phyloP scores from a whole-genome alignment of 345 rosid genomes.

The Excoecaria cochinchinensis region DNA sequence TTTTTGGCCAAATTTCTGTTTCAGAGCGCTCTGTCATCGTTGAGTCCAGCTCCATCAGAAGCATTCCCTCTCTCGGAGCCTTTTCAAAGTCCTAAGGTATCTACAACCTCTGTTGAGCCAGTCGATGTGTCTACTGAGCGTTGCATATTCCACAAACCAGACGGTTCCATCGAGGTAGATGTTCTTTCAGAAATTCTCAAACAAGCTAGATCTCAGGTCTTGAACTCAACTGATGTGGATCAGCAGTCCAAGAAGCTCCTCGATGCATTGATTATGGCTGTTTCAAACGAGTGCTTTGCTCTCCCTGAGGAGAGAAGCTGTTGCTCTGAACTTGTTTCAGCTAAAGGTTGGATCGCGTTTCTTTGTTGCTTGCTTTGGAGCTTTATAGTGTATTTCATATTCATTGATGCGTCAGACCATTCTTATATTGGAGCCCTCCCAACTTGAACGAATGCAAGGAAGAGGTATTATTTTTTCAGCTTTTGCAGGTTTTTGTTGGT shows the following conservation, averaged over 20 bases:
- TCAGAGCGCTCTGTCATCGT: constrained; percentile 16
- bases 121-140: constrained; percentile 9
- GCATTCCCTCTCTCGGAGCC: constrained; percentile 4
- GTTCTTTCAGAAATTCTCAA: constrained; percentile 23
- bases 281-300: constrained; percentile 20
- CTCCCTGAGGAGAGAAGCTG: constrained; percentile 32
- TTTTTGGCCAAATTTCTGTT: background rate
- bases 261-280: constrained; percentile 27
- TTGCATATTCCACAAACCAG: constrained; percentile 1
- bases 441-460: constrained; percentile 21
- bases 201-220: constrained; percentile 28
- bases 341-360: constrained; percentile 11
- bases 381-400: constrained; percentile 11
- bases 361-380: constrained; percentile 30
- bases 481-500: background rate
- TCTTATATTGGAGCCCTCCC: constrained; percentile 29
- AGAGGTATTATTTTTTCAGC: constrained; percentile 8
- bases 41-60: constrained; percentile 17
- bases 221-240: constrained; percentile 27
- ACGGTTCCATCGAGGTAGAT: constrained; percentile 25
- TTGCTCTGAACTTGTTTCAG: constrained; percentile 12
- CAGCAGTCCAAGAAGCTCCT: constrained; percentile 35
- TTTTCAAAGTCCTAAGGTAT: constrained; percentile 20
- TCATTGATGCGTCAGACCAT: constrained; percentile 15
- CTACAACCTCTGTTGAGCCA: background rate